A percentile compares a stretch with the other conserved stretches of the same genome.
Conservation (phyloP, 1,139 yeast species). For the Ogataea hybrid region DNA sequence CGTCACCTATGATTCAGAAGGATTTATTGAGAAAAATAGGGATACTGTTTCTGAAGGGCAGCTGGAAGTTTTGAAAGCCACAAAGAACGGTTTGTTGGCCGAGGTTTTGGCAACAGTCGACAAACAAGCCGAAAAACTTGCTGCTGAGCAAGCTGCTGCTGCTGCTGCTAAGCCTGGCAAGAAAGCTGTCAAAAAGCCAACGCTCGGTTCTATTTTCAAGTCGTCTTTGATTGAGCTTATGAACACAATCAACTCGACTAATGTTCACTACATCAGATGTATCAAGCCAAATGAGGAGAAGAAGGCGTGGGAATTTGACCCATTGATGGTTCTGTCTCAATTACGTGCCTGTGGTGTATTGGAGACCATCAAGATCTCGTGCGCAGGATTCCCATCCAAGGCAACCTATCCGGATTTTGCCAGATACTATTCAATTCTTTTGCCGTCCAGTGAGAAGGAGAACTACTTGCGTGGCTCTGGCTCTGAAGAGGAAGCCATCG, state of each 20-base stretch:
- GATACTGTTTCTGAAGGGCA: slow-evolving; percentile 98
- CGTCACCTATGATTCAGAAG: slow-evolving; percentile 89
- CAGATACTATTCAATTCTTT: slow-evolving; percentile 79
- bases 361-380: slow-evolving; percentile 93
- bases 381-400: slow-evolving; percentile 97
- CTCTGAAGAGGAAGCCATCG: slow-evolving; percentile 57
- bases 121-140: slow-evolving; percentile 54
- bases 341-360: slow-evolving; percentile 98
- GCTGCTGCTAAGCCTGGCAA: slow-evolving; percentile 33
- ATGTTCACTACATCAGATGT: slow-evolving; percentile 96
- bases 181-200: slow-evolving; percentile 73
- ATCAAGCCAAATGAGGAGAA: slow-evolving; percentile 95
- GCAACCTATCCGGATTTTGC: slow-evolving; percentile 97
- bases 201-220: slow-evolving; percentile 92
- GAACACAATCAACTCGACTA: slow-evolving; percentile 90
- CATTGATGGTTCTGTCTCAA: slow-evolving; percentile 92
- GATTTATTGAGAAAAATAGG: slow-evolving; percentile 94
- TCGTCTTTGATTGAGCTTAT: slow-evolving; percentile 88
- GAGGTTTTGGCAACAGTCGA: slow-evolving; percentile 67
- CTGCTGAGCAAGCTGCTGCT: slow-evolving; percentile 42
- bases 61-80: slow-evolving; percentile 71
- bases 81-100: slow-evolving; percentile 64
- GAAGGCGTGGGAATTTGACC: slow-evolving; percentile 94
- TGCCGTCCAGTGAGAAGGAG: slow-evolving; percentile 70
- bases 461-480: slow-evolving; percentile 55